Evolutionary conservation across 495 filamentous ascomycete genomes (phyloP), one percentile per base, ranked within the genome.

Genomic region (Penicillium maclennaniae): DNA sequence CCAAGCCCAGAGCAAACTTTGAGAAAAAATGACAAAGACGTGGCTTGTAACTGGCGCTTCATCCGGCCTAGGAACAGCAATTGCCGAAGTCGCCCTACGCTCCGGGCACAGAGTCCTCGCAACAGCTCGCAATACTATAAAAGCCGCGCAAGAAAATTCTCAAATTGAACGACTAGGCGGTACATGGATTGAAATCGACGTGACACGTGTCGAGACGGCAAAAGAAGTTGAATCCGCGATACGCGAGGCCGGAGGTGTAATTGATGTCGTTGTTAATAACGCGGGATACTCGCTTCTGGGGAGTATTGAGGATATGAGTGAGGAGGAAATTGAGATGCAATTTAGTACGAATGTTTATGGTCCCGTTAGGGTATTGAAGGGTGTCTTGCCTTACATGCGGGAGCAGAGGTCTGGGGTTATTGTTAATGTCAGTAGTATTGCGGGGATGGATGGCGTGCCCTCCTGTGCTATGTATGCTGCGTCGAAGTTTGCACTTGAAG

Each of bases 1-100:
- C 2, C 23, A 2, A 23, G 5, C 23, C 23, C 23, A 23, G 23
- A 23, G 5, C 23, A 23, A 23, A 23, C 23, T 5, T 23, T 23
- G 23, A 23, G 2, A 27, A 66, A 47, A 5, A 27, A 66, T 57
- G 52, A 28, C 47, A 8, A 23, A 55, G 40, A 59, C 56, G n/a
- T 85, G 76, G 74, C 69, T 85, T 56, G 79, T 85, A 56, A 80
- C 75, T 1, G 81, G 77, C 43, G 69, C 72, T 42, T 81, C 79
- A 16, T 73, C 69, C 12, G 81, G 81, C 50, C 77, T 85, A 51
- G 81, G 82, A 39, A 49, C 62, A 14, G 62, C 70, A 19, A 74
- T 83, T 25, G 72, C 74, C 26, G 48, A 68, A 19, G 59, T 68
- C 9, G 79, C 75, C 25, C 74, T 83, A 7, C 43, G 53, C 9